Percentiles rank a stretch among this genome's conserved stretches.
Conservation (phyloP, 164 flowering plant species). For the Tinospora cordifolia region DNA sequence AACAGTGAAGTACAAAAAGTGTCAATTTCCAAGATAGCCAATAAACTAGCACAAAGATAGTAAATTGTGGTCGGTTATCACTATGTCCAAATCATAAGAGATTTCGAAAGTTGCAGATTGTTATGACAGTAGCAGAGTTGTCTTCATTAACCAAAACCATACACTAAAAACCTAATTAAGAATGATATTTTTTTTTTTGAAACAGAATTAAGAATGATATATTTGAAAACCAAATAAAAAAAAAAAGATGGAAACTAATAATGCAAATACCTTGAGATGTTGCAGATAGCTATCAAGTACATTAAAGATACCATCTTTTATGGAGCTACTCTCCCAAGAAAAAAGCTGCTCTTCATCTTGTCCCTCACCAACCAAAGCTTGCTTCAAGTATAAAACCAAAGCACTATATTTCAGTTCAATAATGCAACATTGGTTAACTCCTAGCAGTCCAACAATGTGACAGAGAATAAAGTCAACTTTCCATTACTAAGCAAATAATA, state of each 20-base stretch:
- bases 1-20: not conserved
- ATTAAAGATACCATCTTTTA: constrained; percentile 34
- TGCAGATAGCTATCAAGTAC: constrained; percentile 56
- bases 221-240: not conserved
- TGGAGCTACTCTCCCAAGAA: constrained; percentile 36
- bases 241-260: not conserved
- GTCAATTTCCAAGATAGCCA: not conserved
- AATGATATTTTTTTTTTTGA: not conserved
- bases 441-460: not conserved
- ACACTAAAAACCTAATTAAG: not conserved
- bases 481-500: not conserved
- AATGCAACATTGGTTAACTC: not conserved
- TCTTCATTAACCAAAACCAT: not conserved
- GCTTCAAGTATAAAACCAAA: constrained; percentile 39
- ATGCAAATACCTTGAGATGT: constrained; percentile 57
- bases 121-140: not conserved
- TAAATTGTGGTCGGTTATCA: not conserved
- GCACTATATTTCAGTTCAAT: constrained; percentile 8
- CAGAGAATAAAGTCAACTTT: not conserved
- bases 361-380: constrained; percentile 89
- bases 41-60: not conserved
- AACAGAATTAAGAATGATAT: not conserved
- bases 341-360: constrained; percentile 87
- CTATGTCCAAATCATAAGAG: not conserved
- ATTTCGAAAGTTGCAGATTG: not conserved